phyloP scores from a whole-genome alignment of 2,329 filamentous ascomycete species.

The Thermomyces lanuginosus region DNA sequence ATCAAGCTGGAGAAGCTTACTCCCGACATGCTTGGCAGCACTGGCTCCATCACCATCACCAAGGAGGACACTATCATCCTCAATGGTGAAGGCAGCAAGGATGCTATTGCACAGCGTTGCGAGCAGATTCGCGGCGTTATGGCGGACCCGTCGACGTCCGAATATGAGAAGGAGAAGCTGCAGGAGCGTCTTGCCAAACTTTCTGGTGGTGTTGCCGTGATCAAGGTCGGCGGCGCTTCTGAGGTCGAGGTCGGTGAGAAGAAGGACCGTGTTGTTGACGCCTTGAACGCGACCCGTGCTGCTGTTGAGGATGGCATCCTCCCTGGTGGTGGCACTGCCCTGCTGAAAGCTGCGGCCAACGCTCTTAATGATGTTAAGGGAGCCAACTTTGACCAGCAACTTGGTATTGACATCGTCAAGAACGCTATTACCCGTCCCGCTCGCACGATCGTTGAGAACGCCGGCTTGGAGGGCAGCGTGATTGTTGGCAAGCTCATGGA shows the following conservation, averaged over 20 bases:
- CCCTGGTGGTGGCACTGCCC: slow-evolving; percentile 91
- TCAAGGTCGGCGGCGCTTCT: slow-evolving; percentile 94
- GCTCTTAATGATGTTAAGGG: slow-evolving; percentile 69
- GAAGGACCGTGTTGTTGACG: slow-evolving; percentile 99
- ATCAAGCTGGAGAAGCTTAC: slow-evolving; percentile 99
- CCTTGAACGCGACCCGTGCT: slow-evolving; percentile 90
- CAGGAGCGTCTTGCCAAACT: slow-evolving; percentile 99
- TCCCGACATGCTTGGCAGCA: slow-evolving; percentile 86
- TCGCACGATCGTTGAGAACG: slow-evolving; percentile 93
- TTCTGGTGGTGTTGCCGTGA: slow-evolving; percentile 95
- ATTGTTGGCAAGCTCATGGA: slow-evolving; percentile 96
- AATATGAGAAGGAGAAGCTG: slow-evolving; percentile 99
- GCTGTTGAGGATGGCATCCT: slow-evolving; percentile 99
- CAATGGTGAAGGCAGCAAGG: slow-evolving; percentile 93
- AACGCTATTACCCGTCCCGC: slow-evolving; percentile 93
- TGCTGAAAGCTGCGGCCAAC: slow-evolving; percentile 91
- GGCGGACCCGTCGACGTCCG: slow-evolving; percentile 79
- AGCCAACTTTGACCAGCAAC: slow-evolving; percentile 96
- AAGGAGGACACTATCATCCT: slow-evolving; percentile 99
- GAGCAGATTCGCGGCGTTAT: slow-evolving; percentile 99
- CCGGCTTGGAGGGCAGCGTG: slow-evolving; percentile 85
- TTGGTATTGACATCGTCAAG: slow-evolving; percentile 95
- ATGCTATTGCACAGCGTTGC: slow-evolving; percentile 81
- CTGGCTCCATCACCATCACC: slow-evolving; percentile 97
- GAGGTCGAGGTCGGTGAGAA: slow-evolving; percentile 99